Evolutionary conservation across 768 basidiomycete genomes (phyloP), one percentile per base, ranked within the genome.

Genomic region (Termitomyces bulborhizus): DNA sequence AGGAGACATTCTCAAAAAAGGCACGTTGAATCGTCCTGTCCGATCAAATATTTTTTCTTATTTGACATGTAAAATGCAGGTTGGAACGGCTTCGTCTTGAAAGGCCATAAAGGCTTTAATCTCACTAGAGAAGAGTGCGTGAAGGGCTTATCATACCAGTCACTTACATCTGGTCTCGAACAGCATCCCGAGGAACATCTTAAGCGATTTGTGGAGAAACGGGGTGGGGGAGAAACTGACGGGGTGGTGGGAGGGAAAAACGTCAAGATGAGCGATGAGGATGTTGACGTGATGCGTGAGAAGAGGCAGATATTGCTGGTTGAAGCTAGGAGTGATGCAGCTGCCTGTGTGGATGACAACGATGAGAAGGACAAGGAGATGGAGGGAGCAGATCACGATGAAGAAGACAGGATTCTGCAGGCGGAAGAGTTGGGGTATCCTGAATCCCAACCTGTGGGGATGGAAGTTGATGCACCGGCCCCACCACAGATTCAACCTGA

Each of bases 81-180:
- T 46, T 77, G 76, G 76, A 53, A 52, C 0, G 63, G 68, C 1
- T 75, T 71, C 67, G 71, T 71, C 3, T 34, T 71, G 8, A 72
- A 71, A 58, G 73, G 72, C 47, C 71, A 74, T 37, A 73, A 74
- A 57, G 75, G 76, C 29, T 76, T 77, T 54, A 52, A 64, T 5
- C 62, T 76, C 8, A 71, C 72, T 5, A 69, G 68, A 36, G 68
- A 71, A 12, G 72, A 76, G 50, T 40, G 34, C 34, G 27, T 32
- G 18, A 16, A 39, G 16, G 46, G 59, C 3, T 31, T 58, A 6
- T 37, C 51, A 1, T 59, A 41, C 16, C 15, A 46, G 8, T 48
- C 36, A 0, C 15, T 51, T 16, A 57, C 49, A 0, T 31, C n/a
- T 3, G 54, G 53, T 3, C 53, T 57, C 32, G 39, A 51, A 36